Percentiles rank a stretch among this genome's conserved stretches.
Conservation (phyloP, 352 stramenopile species). For the Thraustotheca clavata region DNA sequence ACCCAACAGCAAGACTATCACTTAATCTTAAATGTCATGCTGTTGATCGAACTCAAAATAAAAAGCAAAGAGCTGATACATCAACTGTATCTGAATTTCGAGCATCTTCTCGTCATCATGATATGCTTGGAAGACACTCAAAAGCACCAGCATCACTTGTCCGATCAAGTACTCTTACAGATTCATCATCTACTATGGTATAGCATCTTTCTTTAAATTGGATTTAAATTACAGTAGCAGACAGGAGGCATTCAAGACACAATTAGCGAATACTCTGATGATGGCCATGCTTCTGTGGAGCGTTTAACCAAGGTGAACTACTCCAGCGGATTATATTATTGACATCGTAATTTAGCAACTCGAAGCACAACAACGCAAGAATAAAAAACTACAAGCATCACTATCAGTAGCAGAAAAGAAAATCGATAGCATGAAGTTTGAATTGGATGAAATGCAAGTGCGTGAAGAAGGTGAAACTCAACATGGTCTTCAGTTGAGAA, state of each 20-base stretch:
- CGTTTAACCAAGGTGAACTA: neutral
- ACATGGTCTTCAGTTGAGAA: slow-evolving; percentile 2
- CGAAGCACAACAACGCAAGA: neutral
- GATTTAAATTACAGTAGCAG: neutral
- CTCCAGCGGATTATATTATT: neutral
- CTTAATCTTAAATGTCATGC: neutral
- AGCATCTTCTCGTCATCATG: neutral
- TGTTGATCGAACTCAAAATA: neutral
- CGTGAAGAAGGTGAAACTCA: slow-evolving; percentile 15
- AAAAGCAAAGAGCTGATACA: neutral
- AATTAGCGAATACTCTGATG: slow-evolving; percentile 18
- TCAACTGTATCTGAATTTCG: neutral
- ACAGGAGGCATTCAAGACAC: neutral
- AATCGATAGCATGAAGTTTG: neutral
- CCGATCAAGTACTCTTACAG: slow-evolving; percentile 8
- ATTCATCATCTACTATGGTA: slow-evolving; percentile 17
- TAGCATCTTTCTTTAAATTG: neutral
- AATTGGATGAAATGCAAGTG: slow-evolving; percentile 9
- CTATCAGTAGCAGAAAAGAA: neutral
- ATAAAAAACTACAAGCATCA: neutral
- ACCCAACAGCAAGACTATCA: neutral
- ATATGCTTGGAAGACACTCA: neutral
- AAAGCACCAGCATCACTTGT: neutral
- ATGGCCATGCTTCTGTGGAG: neutral
- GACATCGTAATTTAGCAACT: neutral